These are phyloP conservation scores for Bipolaris victoriae DNA, from an alignment of 2,329 filamentous ascomycete genomes.

Conservation along the genomic window DNA sequence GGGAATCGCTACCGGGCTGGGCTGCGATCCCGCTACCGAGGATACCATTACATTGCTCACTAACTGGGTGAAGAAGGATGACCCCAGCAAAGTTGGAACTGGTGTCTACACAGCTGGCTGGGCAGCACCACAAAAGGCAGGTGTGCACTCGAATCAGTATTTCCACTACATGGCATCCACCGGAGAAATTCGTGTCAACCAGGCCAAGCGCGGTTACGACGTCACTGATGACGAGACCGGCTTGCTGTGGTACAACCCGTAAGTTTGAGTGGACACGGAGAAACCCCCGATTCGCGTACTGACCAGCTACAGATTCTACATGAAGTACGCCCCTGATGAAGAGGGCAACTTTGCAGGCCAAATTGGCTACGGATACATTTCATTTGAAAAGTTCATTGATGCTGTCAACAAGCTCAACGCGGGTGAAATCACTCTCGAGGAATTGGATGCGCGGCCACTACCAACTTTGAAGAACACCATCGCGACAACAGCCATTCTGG, in stretches of 20 bases:
- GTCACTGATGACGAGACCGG: conserved; percentile 79
- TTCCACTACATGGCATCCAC: conserved; percentile 90
- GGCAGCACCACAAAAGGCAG: conserved; percentile 90
- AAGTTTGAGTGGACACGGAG: conserved; percentile 36
- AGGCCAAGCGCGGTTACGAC: conserved; percentile 93
- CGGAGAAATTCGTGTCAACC: conserved; percentile 88
- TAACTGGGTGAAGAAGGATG: conserved; percentile 79
- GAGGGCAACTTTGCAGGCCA: conserved; percentile 94
- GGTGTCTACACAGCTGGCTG: conserved; percentile 93
- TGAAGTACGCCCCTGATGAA: conserved; percentile 92
- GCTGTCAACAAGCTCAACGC: conserved; percentile 80
- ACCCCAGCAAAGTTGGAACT: conserved; percentile 74
- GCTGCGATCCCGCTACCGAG: conserved; percentile 81
- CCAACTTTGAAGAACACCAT: conserved; percentile 89
- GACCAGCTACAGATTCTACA: conserved; percentile 70
- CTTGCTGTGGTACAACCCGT: conserved; percentile 86
- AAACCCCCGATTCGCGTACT: conserved; percentile 3
- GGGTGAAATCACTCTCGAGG: conserved; percentile 71
- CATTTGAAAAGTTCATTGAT: conserved; percentile 95
- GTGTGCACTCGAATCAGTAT: conserved; percentile 96
- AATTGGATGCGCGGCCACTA: conserved; percentile 79
- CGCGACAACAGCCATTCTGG: conserved; percentile 87
- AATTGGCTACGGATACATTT: conserved; percentile 90
- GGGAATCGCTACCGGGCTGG: conserved; percentile 78
- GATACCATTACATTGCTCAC: conserved; percentile 92